phyloP scores from a whole-genome alignment of 2,329 filamentous ascomycete species.

The Exophiala bonariae region DNA sequence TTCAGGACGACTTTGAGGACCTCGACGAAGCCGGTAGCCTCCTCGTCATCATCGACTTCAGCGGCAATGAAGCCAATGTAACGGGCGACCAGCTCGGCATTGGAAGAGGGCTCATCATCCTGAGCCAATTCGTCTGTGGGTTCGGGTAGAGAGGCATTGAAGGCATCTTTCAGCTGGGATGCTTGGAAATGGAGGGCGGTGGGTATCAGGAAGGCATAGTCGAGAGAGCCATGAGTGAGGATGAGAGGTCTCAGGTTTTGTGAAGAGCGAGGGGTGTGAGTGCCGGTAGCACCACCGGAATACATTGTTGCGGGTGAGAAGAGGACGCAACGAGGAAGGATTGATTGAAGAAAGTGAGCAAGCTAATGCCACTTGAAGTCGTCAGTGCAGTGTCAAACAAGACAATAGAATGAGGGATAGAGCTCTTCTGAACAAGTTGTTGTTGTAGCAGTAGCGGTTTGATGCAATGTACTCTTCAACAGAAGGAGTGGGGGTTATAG shows the following conservation, averaged over 20 bases:
- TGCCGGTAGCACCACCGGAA: slow-evolving; percentile 69
- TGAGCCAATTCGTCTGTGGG: slow-evolving; percentile 96
- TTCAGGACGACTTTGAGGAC: slow-evolving; percentile 89
- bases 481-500: slow-evolving; percentile 1
- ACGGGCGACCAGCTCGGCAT: slow-evolving; percentile 85
- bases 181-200: slow-evolving; percentile 96
- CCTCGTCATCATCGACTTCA: slow-evolving; percentile 87
- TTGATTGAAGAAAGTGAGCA: slow-evolving; percentile 26
- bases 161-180: slow-evolving; percentile 88
- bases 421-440: slow-evolving; percentile 2
- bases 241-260: slow-evolving; percentile 89
- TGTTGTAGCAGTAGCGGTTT: too few relatives aligned
- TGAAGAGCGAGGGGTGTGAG: slow-evolving; percentile 92
- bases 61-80: slow-evolving; percentile 88
- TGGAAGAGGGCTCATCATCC: slow-evolving; percentile 98
- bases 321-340: background rate
- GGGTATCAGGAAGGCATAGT: slow-evolving; percentile 92
- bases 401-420: slow-evolving; percentile 12
- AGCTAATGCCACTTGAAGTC: slow-evolving; percentile 29
- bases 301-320: slow-evolving; percentile 27
- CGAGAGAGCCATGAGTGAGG: slow-evolving; percentile 89
- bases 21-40: slow-evolving; percentile 84
- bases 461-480: too few relatives aligned
- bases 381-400: background rate
- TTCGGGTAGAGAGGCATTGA: slow-evolving; percentile 78